Conservation (phyloP, 352 stramenopile genomes). For the Globisporangium recalcitrans region DNA sequence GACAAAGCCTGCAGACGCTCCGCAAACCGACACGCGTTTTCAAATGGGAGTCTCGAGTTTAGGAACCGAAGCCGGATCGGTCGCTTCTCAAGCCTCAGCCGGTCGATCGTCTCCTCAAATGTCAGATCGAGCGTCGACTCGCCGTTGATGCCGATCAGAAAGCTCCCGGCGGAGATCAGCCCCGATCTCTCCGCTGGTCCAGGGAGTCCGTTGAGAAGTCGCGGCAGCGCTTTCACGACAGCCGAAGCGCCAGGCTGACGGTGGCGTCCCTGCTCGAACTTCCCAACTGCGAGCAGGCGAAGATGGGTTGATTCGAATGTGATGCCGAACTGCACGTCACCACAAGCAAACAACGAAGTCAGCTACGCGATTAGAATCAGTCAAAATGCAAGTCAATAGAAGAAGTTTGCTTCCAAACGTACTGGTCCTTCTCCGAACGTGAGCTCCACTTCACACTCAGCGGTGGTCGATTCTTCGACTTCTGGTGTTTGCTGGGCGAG, state of each 20-base stretch:
- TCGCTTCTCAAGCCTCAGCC: slow-evolving; percentile 36
- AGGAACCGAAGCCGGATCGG: slow-evolving; percentile 61
- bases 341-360: background rate
- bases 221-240: slow-evolving; percentile 63
- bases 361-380: background rate
- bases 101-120: slow-evolving; percentile 61
- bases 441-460: slow-evolving; percentile 50
- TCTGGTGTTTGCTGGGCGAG: background rate
- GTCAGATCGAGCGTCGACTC: slow-evolving; percentile 54
- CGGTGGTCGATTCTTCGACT: background rate
- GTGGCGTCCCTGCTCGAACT: slow-evolving; percentile 35
- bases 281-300: slow-evolving; percentile 50
- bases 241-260: slow-evolving; percentile 36
- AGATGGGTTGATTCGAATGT: slow-evolving; percentile 75
- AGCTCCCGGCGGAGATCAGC: slow-evolving; percentile 45
- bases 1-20: slow-evolving; percentile 49
- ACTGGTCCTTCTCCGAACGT: slow-evolving; percentile 67
- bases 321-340: slow-evolving; percentile 49
- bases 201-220: slow-evolving; percentile 47
- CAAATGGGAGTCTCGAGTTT: slow-evolving; percentile 41
- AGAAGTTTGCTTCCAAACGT: slow-evolving; percentile 12
- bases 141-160: slow-evolving; percentile 69
- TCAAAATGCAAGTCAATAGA: background rate
- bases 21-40: slow-evolving; percentile 55
- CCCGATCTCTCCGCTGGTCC: slow-evolving; percentile 59